Conservation (phyloP, 306 rosid genomes). For the Cicer bijugum region DNA sequence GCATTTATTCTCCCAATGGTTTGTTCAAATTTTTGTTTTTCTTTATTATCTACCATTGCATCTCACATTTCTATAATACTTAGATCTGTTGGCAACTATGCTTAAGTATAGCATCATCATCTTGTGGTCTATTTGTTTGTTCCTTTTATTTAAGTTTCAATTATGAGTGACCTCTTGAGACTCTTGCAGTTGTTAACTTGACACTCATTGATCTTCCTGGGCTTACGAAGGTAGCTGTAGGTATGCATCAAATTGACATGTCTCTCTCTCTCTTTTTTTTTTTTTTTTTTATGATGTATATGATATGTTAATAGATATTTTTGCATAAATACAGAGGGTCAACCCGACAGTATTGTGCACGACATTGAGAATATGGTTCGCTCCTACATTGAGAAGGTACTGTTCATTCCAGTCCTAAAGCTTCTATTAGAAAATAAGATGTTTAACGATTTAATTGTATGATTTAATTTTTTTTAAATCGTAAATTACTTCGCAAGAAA, state of each 20-base stretch:
- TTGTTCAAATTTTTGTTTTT: constrained; percentile 33
- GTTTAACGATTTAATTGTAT: constrained; percentile 20
- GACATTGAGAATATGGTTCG: constrained; percentile 97
- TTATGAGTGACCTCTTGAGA: constrained; percentile 37
- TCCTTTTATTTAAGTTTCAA: not conserved
- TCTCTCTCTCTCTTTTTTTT: constrained; percentile 34
- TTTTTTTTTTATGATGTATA: not conserved
- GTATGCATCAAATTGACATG: constrained; percentile 52
- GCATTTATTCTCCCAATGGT: constrained; percentile 93
- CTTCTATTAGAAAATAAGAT: constrained; percentile 9
- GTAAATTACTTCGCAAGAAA: constrained; percentile 17
- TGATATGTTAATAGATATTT: constrained; percentile 31
- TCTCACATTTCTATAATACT: not conserved
- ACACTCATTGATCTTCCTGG: constrained; percentile 98
- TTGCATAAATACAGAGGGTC: constrained; percentile 73
- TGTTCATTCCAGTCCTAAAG: constrained; percentile 18
- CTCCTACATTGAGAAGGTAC: constrained; percentile 93
- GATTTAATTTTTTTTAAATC: constrained; percentile 1
- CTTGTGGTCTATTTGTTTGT: constrained; percentile 1
- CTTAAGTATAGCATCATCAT: not conserved
- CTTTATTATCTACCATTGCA: constrained; percentile 4
- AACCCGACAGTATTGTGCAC: constrained; percentile 81
- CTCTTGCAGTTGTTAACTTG: constrained; percentile 84
- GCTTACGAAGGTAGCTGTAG: constrained; percentile 95
- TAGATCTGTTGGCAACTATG: constrained; percentile 16